A percentile compares a stretch with the other conserved stretches of the same genome.
Conservation (phyloP, 2,329 filamentous ascomycete species). For the Balansia obtecta region DNA sequence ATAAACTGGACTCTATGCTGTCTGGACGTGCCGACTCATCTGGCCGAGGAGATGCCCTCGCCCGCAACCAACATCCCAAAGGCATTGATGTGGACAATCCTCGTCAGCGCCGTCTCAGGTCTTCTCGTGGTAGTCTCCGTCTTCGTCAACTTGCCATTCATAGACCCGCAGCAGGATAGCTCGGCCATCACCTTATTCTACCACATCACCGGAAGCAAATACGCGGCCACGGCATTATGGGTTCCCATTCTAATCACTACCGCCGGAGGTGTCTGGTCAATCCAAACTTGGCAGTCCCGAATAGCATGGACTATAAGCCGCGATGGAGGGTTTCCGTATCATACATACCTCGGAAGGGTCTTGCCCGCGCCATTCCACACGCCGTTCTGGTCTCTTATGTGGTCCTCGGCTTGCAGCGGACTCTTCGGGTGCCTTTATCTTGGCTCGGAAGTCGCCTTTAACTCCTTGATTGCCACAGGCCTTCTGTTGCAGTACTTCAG, state of each 20-base stretch:
- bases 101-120: slow-evolving; percentile 12
- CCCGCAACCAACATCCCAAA: slow-evolving; percentile 12
- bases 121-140: slow-evolving; percentile 11
- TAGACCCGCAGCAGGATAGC: slow-evolving; percentile 11
- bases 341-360: slow-evolving; percentile 13
- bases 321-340: slow-evolving; percentile 14
- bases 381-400: slow-evolving; percentile 14
- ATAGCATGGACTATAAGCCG: slow-evolving; percentile 17
- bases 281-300: slow-evolving; percentile 18
- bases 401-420: slow-evolving; percentile 12
- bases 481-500: slow-evolving; percentile 16
- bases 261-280: slow-evolving; percentile 14
- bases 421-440: slow-evolving; percentile 17
- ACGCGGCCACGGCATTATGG: slow-evolving; percentile 13
- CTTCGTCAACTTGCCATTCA: slow-evolving; percentile 10
- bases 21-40: slow-evolving; percentile 16
- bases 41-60: slow-evolving; percentile 18
- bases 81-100: slow-evolving; percentile 11
- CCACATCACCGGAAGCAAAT: slow-evolving; percentile 12
- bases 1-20: slow-evolving; percentile 19
- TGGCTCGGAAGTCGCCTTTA: slow-evolving; percentile 16
- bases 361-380: slow-evolving; percentile 12
- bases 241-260: slow-evolving; percentile 13
- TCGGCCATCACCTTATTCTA: slow-evolving; percentile 13
- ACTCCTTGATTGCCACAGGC: slow-evolving; percentile 14